Percentiles rank a stretch among this genome's conserved stretches.
These are phyloP conservation scores for Cadophora sp. DNA, from an alignment of 2,329 filamentous ascomycete genomes.

Conservation along the genomic window DNA sequence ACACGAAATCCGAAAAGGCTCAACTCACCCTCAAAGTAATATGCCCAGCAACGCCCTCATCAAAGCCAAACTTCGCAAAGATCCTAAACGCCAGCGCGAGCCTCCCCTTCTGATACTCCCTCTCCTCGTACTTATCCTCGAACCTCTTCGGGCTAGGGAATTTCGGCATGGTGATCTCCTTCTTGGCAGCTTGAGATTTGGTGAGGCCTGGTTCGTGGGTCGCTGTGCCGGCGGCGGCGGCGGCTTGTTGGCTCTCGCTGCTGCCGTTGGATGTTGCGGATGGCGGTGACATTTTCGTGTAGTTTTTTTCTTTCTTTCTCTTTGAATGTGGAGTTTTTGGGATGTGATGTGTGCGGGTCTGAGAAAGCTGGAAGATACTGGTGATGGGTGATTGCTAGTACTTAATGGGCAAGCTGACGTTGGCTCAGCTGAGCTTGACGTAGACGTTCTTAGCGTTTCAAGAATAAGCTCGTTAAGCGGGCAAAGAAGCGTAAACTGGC, in stretches of 20 bases:
- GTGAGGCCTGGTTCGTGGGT: slow-evolving; percentile 37
- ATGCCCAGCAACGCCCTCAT: slow-evolving; percentile 55
- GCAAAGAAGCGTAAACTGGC: background rate
- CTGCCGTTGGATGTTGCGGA: slow-evolving; percentile 28
- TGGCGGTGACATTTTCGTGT: slow-evolving; percentile 36
- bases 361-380: background rate
- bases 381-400: background rate
- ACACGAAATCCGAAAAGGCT: background rate
- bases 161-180: slow-evolving; percentile 16
- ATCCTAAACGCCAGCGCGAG: slow-evolving; percentile 56
- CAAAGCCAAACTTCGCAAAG: slow-evolving; percentile 54
- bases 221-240: slow-evolving; percentile 23
- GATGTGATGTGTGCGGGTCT: background rate
- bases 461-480: background rate
- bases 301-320: no score
- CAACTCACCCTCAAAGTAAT: slow-evolving; percentile 49
- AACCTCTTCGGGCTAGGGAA: slow-evolving; percentile 33
- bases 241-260: slow-evolving; percentile 19
- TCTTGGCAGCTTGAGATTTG: slow-evolving; percentile 28
- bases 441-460: background rate
- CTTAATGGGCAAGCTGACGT: background rate
- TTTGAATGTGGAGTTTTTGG: background rate
- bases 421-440: background rate
- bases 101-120: slow-evolving; percentile 50
- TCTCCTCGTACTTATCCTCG: slow-evolving; percentile 45